Evolutionary conservation across 176 grass and related monocot genomes (phyloP).

Genomic region (Tuctoria greenei): DNA sequence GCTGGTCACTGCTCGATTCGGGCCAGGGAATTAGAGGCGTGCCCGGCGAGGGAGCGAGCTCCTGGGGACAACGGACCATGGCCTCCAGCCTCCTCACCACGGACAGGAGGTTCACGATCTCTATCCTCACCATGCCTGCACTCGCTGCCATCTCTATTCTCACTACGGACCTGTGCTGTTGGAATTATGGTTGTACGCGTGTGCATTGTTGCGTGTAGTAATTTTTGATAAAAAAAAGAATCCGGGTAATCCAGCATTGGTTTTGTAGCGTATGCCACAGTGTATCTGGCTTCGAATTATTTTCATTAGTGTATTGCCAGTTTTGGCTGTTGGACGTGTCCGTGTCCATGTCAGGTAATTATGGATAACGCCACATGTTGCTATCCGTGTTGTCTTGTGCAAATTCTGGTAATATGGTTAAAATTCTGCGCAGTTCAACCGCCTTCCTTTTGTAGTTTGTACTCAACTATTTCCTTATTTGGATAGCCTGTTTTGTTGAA

Average conservation of each 20-base stretch:
- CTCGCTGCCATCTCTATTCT: not conserved
- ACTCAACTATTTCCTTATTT: not conserved
- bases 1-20: slow-evolving; percentile 30
- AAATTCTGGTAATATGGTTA: not conserved
- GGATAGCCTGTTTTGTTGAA: not conserved
- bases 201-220: slow-evolving; percentile 18
- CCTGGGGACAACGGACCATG: slow-evolving; percentile 38
- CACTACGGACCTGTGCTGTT: not conserved
- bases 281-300: not conserved
- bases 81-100: slow-evolving; percentile 45
- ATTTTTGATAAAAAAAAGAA: not conserved
- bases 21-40: slow-evolving; percentile 18
- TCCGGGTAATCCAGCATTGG: not conserved
- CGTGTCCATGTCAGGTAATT: too few relatives aligned
- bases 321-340: not conserved
- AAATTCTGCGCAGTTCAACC: not conserved
- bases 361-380: not conserved
- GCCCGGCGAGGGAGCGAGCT: not conserved
- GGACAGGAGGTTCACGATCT: slow-evolving; percentile 51
- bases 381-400: not conserved
- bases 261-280: not conserved
- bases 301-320: slow-evolving; percentile 6
- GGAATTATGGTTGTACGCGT: not conserved
- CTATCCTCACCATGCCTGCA: not conserved
- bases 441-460: not conserved